A percentile compares a stretch with the other conserved stretches of the same genome.
Evolutionary conservation across 2,329 filamentous ascomycete genomes (phyloP).

Genomic region (Sporothrix inflata): DNA sequence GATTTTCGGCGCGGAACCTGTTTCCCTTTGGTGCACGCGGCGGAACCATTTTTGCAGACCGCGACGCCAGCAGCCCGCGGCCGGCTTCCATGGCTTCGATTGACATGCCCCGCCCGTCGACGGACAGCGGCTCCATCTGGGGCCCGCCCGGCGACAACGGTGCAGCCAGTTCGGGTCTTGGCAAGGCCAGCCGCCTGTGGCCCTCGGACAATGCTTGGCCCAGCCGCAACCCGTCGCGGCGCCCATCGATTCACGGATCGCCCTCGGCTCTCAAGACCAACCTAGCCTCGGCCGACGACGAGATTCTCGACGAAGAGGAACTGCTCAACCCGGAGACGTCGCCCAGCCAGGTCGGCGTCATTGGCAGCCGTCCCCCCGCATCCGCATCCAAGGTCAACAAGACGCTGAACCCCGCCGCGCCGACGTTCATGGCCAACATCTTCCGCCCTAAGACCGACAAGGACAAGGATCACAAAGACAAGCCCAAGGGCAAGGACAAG

Average conservation of each 20-base stretch:
- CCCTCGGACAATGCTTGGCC: conserved; percentile 60
- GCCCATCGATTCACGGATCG: conserved; percentile 80
- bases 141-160: conserved; percentile 56
- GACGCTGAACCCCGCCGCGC: conserved; percentile 83
- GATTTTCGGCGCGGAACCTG: conserved; percentile 49
- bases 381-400: conserved; percentile 42
- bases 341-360: conserved; percentile 67
- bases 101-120: conserved; percentile 75
- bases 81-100: conserved; percentile 70
- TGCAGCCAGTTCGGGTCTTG: conserved; percentile 39
- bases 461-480: conserved; percentile 46
- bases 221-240: conserved; percentile 72
- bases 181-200: conserved; percentile 66
- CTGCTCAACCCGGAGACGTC: conserved; percentile 56
- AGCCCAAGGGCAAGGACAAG: conserved; percentile 42
- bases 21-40: conserved; percentile 57
- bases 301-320: conserved; percentile 63
- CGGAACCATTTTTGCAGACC: conserved; percentile 53
- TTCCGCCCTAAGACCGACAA: conserved; percentile 53
- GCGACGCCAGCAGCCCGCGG: conserved; percentile 63
- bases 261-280: conserved; percentile 65
- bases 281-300: conserved; percentile 65
- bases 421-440: conserved; percentile 79
- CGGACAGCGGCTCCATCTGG: conserved; percentile 77
- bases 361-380: conserved; percentile 72